Percentiles rank a stretch among this genome's conserved stretches.
These are phyloP conservation scores for Eimeria sp. DNA, from an alignment of 169 alveolate species.

Conservation along the genomic window DNA sequence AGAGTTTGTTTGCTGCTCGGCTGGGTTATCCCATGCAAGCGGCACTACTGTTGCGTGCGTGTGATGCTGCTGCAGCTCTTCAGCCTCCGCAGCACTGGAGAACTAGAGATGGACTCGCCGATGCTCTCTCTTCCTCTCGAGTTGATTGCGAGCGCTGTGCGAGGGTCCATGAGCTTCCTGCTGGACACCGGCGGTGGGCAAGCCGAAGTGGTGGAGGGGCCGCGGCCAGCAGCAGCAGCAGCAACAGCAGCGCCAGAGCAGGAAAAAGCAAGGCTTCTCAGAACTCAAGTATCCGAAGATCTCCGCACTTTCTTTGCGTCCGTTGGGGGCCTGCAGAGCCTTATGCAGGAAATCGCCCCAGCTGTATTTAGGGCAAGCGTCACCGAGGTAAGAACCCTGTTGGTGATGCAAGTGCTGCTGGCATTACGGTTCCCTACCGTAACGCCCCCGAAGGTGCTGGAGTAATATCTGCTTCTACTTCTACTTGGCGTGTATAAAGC, in stretches of 20 bases:
- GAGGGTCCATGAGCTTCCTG: slow-evolving; percentile 30
- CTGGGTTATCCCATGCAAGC: not conserved
- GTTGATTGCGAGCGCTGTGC: not conserved
- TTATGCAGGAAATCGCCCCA: slow-evolving; percentile 43
- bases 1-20: slow-evolving; percentile 8
- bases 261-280: not conserved
- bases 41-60: not conserved
- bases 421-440: not conserved
- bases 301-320: not conserved
- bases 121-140: slow-evolving; percentile 18
- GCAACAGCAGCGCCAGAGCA: not conserved
- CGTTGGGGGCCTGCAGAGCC: slow-evolving; percentile 55
- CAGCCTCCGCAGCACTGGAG: not conserved
- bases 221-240: not conserved
- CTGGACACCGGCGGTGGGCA: not conserved
- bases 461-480: not conserved
- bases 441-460: not conserved
- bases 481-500: not conserved
- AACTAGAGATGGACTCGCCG: slow-evolving; percentile 22
- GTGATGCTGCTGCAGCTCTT: slow-evolving; percentile 31
- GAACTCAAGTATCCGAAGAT: not conserved
- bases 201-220: slow-evolving; percentile 19
- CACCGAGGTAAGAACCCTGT: slow-evolving; percentile 27
- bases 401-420: not conserved
- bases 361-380: slow-evolving; percentile 42